Percentiles rank a stretch among this genome's conserved stretches.
Conservation (phyloP, 495 filamentous ascomycete species). For the Xeromyces bisporus region DNA sequence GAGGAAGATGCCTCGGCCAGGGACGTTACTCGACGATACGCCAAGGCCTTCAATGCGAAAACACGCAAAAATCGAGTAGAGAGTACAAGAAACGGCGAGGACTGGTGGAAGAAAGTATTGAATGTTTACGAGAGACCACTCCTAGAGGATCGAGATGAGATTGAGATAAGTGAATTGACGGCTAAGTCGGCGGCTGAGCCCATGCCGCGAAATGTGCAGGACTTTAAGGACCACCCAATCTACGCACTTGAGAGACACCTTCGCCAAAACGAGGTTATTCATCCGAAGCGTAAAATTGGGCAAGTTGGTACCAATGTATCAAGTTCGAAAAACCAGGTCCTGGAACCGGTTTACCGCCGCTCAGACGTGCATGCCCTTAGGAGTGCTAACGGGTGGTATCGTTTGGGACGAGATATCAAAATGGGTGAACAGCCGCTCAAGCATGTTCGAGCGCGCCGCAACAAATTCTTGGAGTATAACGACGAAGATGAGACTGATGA, state of each 20-base stretch:
- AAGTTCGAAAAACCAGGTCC: constrained; percentile 30
- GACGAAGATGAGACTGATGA: constrained; percentile 28
- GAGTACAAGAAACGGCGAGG: constrained; percentile 40
- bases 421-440: constrained; percentile 62
- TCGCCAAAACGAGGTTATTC: constrained; percentile 63
- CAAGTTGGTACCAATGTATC: constrained; percentile 56
- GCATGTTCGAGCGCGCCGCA: constrained; percentile 33
- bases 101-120: constrained; percentile 57
- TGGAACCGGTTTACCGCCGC: constrained; percentile 60
- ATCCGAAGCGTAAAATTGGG: constrained; percentile 54
- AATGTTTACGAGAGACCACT: constrained; percentile 39
- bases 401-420: constrained; percentile 61
- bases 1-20: constrained; percentile 54
- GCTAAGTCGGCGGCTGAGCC: constrained; percentile 56
- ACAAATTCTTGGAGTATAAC: constrained; percentile 17
- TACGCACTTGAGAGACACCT: constrained; percentile 83
- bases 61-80: constrained; percentile 65
- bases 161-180: constrained; percentile 62
- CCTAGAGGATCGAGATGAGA: constrained; percentile 51
- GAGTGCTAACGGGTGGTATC: constrained; percentile 75
- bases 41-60: constrained; percentile 74
- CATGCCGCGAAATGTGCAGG: constrained; percentile 76
- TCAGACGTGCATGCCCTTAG: constrained; percentile 59
- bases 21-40: constrained; percentile 71
- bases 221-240: constrained; percentile 85